These are phyloP conservation scores for Thelonectria rubi DNA, from an alignment of 2,329 filamentous ascomycete species.

Conservation along the genomic window DNA sequence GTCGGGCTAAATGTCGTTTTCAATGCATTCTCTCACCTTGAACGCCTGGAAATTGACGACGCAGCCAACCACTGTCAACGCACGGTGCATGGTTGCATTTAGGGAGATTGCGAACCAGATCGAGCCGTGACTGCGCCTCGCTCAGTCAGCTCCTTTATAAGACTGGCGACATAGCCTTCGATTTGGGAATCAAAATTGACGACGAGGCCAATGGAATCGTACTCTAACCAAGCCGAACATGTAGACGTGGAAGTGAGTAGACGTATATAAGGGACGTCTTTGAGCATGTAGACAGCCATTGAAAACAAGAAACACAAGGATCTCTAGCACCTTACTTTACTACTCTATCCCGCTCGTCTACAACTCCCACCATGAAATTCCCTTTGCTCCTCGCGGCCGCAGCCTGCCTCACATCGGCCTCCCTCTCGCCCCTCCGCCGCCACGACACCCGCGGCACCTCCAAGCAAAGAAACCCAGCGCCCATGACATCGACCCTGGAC, in stretches of 20 bases:
- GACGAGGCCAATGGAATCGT: constrained; percentile 12
- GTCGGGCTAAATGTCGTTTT: no score
- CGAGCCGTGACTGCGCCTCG: not conserved
- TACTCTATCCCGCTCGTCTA: not conserved
- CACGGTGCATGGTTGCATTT: no score
- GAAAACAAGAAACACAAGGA: no score
- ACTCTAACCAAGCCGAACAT: not conserved
- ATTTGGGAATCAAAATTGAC: constrained; percentile 5
- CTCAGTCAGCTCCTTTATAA: not conserved
- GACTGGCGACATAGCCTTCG: no score
- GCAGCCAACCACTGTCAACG: not conserved
- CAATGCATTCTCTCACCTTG: no score
- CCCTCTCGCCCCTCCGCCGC: constrained; percentile 22
- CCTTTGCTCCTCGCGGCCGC: not conserved
- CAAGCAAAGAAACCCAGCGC: constrained; percentile 5
- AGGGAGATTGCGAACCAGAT: no score
- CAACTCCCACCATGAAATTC: constrained; percentile 8
- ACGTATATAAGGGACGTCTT: constrained; percentile 1
- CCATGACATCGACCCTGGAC: constrained; percentile 22
- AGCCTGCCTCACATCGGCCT: not conserved
- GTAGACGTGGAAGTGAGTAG: not conserved
- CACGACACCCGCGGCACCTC: constrained; percentile 2
- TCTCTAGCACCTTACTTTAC: no score
- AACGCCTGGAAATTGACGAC: constrained; percentile 8
- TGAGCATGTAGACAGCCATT: not conserved